These are phyloP conservation scores for Suillus luteus DNA, from an alignment of 768 basidiomycete species.

Conservation along the genomic window DNA sequence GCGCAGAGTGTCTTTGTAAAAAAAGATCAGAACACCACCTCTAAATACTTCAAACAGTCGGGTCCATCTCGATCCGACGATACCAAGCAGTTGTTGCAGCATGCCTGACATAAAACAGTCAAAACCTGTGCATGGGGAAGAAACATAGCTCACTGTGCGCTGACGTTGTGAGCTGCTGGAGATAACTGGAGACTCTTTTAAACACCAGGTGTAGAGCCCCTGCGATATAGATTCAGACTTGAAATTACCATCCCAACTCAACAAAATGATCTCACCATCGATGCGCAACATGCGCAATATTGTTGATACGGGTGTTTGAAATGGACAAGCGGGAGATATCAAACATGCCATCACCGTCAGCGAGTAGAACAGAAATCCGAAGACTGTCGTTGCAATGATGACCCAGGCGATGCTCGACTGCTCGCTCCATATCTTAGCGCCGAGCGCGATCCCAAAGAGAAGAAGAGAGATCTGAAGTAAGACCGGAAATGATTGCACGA, in stretches of 20 bases:
- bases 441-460: constrained; percentile 17
- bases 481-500: constrained; percentile 16
- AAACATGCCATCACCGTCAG: constrained; percentile 9
- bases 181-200: neutral
- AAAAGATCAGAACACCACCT: neutral
- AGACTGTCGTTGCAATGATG: constrained; percentile 4
- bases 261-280: neutral
- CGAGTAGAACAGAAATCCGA: constrained; percentile 6
- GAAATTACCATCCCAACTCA: neutral
- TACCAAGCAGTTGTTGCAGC: neutral
- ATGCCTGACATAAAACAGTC: neutral
- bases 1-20: neutral
- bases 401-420: constrained; percentile 1
- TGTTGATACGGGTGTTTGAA: constrained; percentile 10
- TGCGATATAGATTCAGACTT: neutral
- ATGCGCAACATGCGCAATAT: neutral
- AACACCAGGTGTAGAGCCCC: neutral
- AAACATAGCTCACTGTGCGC: neutral
- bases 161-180: neutral
- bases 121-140: neutral
- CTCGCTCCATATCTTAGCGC: constrained; percentile 2
- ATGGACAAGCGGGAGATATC: constrained; percentile 6
- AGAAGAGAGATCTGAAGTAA: constrained; percentile 17
- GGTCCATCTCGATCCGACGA: neutral
- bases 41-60: neutral